Evolutionary conservation across 2,329 filamentous ascomycete genomes (phyloP), one percentile per base, ranked within the genome.

Genomic region (Beauveria sp.): DNA sequence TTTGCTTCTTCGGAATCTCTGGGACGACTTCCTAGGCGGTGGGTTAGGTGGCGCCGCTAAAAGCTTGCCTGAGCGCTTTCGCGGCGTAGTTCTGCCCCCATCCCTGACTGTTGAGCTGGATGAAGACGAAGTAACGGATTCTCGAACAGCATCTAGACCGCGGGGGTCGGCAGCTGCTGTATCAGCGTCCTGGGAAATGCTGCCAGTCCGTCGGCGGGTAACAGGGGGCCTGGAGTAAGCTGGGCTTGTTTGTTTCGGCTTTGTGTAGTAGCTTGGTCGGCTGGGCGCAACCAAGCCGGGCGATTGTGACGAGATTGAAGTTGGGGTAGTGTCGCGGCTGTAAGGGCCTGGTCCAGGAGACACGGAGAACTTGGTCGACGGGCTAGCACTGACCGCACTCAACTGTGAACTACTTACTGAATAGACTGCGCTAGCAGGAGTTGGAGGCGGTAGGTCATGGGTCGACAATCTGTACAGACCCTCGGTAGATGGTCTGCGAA

Each of bases 281-380:
- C 71, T 77, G 59, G 74, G 83, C 63, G 69, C 80, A 70, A 84
- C 73, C 5, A 87, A 72, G 3, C 84, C 81, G 3, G 89, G 87
- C 18, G 88, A 92, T 67, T 88, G 87, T 1, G 89, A 92, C 8
- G 86, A 88, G 65, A 89, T 86, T 10, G 89, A 92, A 5, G 88
- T 91, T 7, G 89, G 89, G 3, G 89, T 92, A 1, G 89, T 91
- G 63, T 89, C 88, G 64, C 89, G 82, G 69, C 89, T 92, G 72
- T 91, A 92, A 5, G 85, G 76, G 2, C 87, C 84, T 12, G 87
- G 85, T 1, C 84, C 83, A 1, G 85, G 85, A 0, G 89, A 92
- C 61, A 86, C 89, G 1, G 88, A 90, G 68, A 89, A 91, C 63
- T 86, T 80, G 1, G 89, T 91, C 4, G 89, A 92, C 43, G 89